Base-by-base conservation (phyloP, 2,329 filamentous ascomycete species). In the Diaporthe sp. region DNA sequence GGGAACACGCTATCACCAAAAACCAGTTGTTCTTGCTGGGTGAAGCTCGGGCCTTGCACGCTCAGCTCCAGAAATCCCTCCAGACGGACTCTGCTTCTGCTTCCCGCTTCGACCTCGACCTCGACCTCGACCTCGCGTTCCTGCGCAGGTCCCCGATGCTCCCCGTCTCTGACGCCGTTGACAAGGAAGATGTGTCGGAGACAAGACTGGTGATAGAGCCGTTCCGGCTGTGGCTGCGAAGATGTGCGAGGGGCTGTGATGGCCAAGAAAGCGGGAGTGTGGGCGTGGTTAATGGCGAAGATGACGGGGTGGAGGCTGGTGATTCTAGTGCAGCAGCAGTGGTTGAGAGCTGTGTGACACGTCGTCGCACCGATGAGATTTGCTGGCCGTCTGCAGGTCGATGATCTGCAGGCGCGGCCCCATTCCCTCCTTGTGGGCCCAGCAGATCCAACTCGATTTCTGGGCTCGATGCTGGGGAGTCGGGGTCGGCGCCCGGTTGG, bases 1-100 rank as follows among this genome's bases (percentile, higher is more conserved):
- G 28, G 5, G 49, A 12, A 42, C 19, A 28, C n/a, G 6, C 5
- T 28, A 10, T 61, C 17, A 37, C 28, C 10, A 9, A 17, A 25
- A 15, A 17, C 22, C 3, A 13, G 25, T n/a, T 44, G 71, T 46
- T 34, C 25, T 46, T 13, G 34, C 1, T 67, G 28, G 5, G 15
- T 12, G 17, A 19, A 22, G 0, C 4, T 2, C 8, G 8, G 25
- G 17, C 31, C 28, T 6, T 39, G 19, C 28, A 6, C 2, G 6
- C 34, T 79, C 77, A 81, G n/a, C 73, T 70, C 80, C 79, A 81
- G 71, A 77, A 78, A 22, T 76, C 76, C 37, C 75, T 77, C 79
- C 78, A 80, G 49, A 80, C 53, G 4, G 42, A 60, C 13, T 72
- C 68, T 72, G 77, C 75, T 51, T 78, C 70, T 44, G 62, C 73